Evolutionary conservation across 176 grass and related monocot genomes (phyloP).

Genomic region (Bromus sterilis): DNA sequence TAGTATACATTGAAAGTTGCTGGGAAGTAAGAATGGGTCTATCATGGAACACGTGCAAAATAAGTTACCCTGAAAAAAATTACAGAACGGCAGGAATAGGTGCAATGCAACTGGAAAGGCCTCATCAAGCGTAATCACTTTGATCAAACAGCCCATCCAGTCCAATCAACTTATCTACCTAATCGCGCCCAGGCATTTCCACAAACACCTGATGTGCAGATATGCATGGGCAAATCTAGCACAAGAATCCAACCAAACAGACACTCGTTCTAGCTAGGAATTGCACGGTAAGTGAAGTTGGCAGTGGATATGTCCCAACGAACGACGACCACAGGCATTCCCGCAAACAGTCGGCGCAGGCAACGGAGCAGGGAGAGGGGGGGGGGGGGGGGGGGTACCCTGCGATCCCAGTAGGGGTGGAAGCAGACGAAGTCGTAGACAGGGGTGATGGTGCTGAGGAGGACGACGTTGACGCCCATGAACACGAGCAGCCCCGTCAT

Average conservation of each 20-base stretch:
- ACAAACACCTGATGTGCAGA: background rate
- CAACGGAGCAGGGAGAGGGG: background rate
- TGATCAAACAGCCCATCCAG: background rate
- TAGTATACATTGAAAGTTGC: background rate
- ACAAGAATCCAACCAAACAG: background rate
- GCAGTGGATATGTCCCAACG: background rate
- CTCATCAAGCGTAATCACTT: background rate
- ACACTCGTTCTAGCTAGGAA: background rate
- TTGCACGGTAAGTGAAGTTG: background rate
- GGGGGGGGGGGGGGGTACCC: constrained; percentile 20
- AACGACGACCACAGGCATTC: background rate
- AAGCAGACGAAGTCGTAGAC: constrained; percentile 96
- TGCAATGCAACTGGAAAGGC: background rate
- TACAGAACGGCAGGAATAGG: background rate
- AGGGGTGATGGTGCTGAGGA: constrained; percentile 66
- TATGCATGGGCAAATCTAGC: background rate
- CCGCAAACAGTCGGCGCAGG: background rate
- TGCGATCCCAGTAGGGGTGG: constrained; percentile 77
- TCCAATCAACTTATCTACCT: background rate
- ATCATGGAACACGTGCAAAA: background rate
- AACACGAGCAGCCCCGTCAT: constrained; percentile 77
- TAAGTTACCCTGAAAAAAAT: background rate
- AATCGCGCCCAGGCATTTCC: background rate
- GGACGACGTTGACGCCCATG: constrained; percentile 62
- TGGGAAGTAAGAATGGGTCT: background rate